These are phyloP conservation scores for Colletotrichum truncatum DNA, from an alignment of 2,329 filamentous ascomycete species.

Conservation along the genomic window DNA sequence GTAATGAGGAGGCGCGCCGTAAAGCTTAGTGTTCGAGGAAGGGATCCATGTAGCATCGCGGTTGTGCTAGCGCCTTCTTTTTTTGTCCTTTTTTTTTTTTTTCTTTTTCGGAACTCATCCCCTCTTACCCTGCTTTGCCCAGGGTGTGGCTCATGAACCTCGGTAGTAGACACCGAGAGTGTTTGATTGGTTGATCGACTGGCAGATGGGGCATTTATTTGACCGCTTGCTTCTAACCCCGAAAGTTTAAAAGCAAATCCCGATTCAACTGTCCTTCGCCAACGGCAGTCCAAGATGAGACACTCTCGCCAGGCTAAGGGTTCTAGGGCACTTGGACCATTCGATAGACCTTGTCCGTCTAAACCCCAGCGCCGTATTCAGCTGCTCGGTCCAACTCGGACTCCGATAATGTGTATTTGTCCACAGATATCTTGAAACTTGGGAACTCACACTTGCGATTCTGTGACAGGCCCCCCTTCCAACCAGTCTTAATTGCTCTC, in stretches of 20 bases:
- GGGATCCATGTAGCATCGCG: no score
- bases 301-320: constrained; percentile 5
- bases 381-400: constrained; percentile 22
- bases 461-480: not conserved
- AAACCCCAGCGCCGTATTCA: no score
- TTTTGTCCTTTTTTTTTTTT: no score
- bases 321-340: constrained; percentile 1
- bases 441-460: not conserved
- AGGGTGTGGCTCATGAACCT: not conserved
- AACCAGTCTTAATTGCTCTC: not conserved
- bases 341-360: not conserved
- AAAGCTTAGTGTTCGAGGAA: constrained; percentile 6
- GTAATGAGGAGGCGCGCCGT: not conserved
- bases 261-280: not conserved
- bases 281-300: constrained; percentile 7
- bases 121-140: no score
- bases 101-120: no score
- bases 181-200: not conserved
- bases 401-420: constrained; percentile 15
- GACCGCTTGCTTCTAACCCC: constrained; percentile 15
- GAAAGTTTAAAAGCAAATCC: constrained; percentile 23
- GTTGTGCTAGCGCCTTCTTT: no score
- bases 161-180: not conserved
- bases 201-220: not conserved
- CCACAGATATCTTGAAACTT: not conserved